These are phyloP conservation scores for Coleophoma crateriformis DNA, from an alignment of 2,329 filamentous ascomycete genomes.

Conservation along the genomic window DNA sequence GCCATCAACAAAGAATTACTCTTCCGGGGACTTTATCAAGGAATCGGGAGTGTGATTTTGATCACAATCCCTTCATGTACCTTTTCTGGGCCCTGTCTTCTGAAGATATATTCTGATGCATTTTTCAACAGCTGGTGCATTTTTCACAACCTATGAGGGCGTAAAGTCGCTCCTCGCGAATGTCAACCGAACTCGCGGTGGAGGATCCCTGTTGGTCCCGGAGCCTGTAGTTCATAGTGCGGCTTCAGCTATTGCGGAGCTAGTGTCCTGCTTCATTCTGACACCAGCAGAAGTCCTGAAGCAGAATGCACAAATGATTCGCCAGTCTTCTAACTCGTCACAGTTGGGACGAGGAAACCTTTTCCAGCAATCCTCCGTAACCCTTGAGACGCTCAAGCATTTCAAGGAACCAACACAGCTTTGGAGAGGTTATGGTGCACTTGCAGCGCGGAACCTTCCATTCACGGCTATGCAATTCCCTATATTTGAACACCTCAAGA, in stretches of 20 bases:
- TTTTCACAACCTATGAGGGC: slow-evolving; percentile 86
- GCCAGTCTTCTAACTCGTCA: slow-evolving; percentile 21
- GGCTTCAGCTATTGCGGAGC: slow-evolving; percentile 72
- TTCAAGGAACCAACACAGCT: slow-evolving; percentile 53
- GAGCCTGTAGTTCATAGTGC: slow-evolving; percentile 65
- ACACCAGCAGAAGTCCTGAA: slow-evolving; percentile 89
- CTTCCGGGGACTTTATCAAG: slow-evolving; percentile 78
- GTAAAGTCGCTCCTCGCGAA: slow-evolving; percentile 59
- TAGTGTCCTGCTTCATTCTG: slow-evolving; percentile 79
- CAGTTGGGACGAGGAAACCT: slow-evolving; percentile 32
- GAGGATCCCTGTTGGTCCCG: slow-evolving; percentile 60
- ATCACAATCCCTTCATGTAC: slow-evolving; percentile 82
- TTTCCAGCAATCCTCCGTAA: slow-evolving; percentile 41
- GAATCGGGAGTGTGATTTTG: slow-evolving; percentile 77
- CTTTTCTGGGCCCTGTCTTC: not conserved
- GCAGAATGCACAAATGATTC: slow-evolving; percentile 86
- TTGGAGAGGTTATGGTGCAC: slow-evolving; percentile 69
- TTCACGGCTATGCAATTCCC: slow-evolving; percentile 89
- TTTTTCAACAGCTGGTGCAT: slow-evolving; percentile 61
- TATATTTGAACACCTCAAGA: slow-evolving; percentile 69
- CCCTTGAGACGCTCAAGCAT: slow-evolving; percentile 46
- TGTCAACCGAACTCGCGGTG: slow-evolving; percentile 34
- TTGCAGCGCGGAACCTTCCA: slow-evolving; percentile 77
- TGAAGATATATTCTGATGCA: slow-evolving; percentile 10
- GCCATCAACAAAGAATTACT: slow-evolving; percentile 48